A percentile compares a stretch with the other conserved stretches of the same genome.
phyloP scores from a whole-genome alignment of 306 rosid species.

The Sophora flavescens region DNA sequence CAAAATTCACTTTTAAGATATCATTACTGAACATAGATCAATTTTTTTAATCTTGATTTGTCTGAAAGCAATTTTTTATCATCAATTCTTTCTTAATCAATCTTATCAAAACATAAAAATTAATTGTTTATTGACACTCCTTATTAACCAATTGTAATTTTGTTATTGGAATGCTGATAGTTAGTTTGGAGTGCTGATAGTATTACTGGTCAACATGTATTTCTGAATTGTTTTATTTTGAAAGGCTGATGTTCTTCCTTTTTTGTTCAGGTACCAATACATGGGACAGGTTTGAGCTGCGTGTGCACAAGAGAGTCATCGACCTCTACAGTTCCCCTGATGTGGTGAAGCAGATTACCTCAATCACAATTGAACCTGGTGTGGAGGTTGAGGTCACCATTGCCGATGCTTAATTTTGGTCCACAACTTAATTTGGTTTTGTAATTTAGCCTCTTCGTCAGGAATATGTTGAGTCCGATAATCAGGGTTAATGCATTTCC shows the following conservation, averaged over 20 bases:
- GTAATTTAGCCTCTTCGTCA: conserved; percentile 27
- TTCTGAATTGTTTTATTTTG: background rate
- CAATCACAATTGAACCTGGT: conserved; percentile 94
- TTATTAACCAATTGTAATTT: background rate
- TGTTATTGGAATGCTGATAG: background rate
- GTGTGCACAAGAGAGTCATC: conserved; percentile 90
- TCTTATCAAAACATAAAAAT: too few relatives aligned
- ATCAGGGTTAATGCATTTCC: background rate
- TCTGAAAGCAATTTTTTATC: too few relatives aligned
- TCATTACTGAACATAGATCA: too few relatives aligned
- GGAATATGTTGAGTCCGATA: conserved; percentile 31
- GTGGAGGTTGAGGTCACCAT: conserved; percentile 96
- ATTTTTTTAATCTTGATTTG: too few relatives aligned
- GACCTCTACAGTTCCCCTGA: conserved; percentile 95
- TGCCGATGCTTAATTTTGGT: conserved; percentile 65
- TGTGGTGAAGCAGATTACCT: conserved; percentile 95
- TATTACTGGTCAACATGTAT: background rate
- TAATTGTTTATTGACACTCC: background rate
- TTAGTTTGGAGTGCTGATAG: background rate
- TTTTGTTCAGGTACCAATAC: conserved; percentile 54
- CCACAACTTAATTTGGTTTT: background rate
- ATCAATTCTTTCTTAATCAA: too few relatives aligned
- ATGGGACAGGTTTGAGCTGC: conserved; percentile 71
- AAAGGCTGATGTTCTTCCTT: background rate
- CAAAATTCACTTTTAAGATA: too few relatives aligned